Evolutionary conservation across 2,329 filamentous ascomycete species (phyloP).

Genomic region (Colletotrichum theobromicola): DNA sequence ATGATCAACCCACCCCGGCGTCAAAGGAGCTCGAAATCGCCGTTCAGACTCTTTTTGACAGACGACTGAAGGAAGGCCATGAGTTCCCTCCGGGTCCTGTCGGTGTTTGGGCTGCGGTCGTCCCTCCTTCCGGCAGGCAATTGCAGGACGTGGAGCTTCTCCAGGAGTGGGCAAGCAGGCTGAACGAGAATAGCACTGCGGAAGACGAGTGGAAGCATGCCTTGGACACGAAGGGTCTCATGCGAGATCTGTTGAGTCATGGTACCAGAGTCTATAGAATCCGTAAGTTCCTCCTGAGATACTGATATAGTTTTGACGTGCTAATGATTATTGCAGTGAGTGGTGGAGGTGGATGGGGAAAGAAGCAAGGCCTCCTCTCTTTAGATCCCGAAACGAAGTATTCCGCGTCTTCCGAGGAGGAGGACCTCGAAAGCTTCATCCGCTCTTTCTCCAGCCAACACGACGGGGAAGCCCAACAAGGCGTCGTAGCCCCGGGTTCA

Average conservation of each 20-base stretch:
- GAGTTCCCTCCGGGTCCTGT: slow-evolving; percentile 49
- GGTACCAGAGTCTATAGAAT: slow-evolving; percentile 48
- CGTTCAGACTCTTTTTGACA: slow-evolving; percentile 63
- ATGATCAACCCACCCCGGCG: slow-evolving; percentile 59
- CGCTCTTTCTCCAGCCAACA: slow-evolving; percentile 26
- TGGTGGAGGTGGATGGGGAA: slow-evolving; percentile 85
- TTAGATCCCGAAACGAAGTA: slow-evolving; percentile 72
- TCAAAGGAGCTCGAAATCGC: slow-evolving; percentile 73
- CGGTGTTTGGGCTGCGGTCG: slow-evolving; percentile 76
- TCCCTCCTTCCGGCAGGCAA: slow-evolving; percentile 46
- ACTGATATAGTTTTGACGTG: background rate
- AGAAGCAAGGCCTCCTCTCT: slow-evolving; percentile 79
- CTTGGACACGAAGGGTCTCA: slow-evolving; percentile 7
- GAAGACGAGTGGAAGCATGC: slow-evolving; percentile 12
- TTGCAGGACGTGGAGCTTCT: background rate
- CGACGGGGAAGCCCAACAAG: slow-evolving; percentile 44
- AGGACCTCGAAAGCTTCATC: slow-evolving; percentile 60
- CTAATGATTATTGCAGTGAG: slow-evolving; percentile 57
- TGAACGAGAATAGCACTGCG: background rate
- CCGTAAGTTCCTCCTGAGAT: slow-evolving; percentile 37
- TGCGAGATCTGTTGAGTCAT: slow-evolving; percentile 14
- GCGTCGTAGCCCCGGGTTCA: slow-evolving; percentile 67
- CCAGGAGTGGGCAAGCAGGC: background rate
- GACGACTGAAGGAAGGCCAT: slow-evolving; percentile 38
- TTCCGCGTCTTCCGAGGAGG: slow-evolving; percentile 48